phyloP scores from a whole-genome alignment of 495 filamentous ascomycete species.

The Terfezia claveryi region DNA sequence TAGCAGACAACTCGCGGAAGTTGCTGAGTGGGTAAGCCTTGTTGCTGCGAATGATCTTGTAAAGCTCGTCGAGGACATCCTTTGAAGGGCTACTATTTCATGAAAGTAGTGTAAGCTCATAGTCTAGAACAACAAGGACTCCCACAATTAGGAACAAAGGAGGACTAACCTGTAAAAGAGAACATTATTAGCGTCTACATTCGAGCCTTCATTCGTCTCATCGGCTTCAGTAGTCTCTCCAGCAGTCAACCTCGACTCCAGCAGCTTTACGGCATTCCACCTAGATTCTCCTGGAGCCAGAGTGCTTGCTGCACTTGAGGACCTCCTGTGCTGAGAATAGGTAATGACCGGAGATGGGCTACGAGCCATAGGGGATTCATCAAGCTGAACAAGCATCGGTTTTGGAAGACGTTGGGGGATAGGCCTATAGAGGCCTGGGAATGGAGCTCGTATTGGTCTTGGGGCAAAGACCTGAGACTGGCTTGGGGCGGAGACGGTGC shows the following conservation, averaged over 20 bases:
- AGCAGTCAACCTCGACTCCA: background rate
- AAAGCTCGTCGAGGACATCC: conserved; percentile 14
- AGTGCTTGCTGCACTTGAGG: background rate
- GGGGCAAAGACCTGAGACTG: background rate
- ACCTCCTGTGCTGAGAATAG: background rate
- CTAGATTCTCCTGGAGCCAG: background rate
- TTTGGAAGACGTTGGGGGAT: background rate
- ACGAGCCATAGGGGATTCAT: background rate
- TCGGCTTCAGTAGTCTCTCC: too few species aligned
- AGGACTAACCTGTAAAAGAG: too few species aligned
- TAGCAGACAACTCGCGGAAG: background rate
- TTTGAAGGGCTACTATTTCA: conserved; percentile 7
- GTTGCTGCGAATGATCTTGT: conserved; percentile 15
- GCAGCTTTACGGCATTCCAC: background rate
- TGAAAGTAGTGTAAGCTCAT: background rate
- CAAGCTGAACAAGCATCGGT: background rate
- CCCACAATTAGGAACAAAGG: too few species aligned
- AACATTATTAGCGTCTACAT: too few species aligned
- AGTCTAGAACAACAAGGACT: too few species aligned
- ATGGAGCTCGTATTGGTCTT: background rate
- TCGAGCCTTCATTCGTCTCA: too few species aligned
- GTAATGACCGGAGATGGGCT: background rate
- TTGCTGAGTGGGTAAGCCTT: background rate
- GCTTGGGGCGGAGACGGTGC: background rate
- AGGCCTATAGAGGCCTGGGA: background rate